A percentile compares a stretch with the other conserved stretches of the same genome.
phyloP scores from a whole-genome alignment of 495 filamentous ascomycete species.

The Neurospora terricola region DNA sequence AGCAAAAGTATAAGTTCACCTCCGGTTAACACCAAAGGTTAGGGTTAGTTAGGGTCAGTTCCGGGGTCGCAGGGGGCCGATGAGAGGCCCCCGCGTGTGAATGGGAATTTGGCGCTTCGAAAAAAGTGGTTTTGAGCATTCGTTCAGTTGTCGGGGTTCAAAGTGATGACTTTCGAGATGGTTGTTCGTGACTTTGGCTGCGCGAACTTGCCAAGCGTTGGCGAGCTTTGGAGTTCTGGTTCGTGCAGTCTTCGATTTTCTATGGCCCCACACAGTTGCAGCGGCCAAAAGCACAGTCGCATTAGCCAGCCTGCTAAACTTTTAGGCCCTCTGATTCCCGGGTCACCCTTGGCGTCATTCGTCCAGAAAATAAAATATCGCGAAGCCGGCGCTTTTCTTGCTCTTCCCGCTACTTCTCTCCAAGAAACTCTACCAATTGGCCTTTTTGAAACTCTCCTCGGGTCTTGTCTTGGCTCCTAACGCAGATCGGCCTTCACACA shows the following conservation, averaged over 20 bases:
- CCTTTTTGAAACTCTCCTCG: background rate
- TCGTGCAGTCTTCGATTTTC: too few relatives aligned
- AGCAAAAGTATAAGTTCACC: background rate
- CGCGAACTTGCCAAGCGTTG: too few relatives aligned
- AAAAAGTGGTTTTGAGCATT: background rate
- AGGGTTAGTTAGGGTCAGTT: background rate
- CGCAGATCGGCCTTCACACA: background rate
- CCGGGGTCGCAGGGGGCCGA: too few relatives aligned
- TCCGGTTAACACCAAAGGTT: too few relatives aligned
- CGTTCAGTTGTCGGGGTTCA: too few relatives aligned
- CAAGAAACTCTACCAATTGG: background rate
- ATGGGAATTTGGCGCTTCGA: background rate
- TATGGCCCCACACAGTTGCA: background rate
- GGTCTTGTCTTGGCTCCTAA: background rate
- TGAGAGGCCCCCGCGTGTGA: background rate
- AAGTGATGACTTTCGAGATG: too few relatives aligned
- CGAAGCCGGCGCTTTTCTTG: background rate
- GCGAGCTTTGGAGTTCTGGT: too few relatives aligned
- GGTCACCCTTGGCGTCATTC: background rate
- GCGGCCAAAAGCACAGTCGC: background rate
- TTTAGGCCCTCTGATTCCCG: background rate
- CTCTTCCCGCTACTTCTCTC: background rate
- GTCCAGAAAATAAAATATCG: background rate
- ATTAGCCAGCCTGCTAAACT: background rate
- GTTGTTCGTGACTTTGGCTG: too few relatives aligned